Conservation (phyloP, 768 basidiomycete genomes). For the Trametes sanguinea region DNA sequence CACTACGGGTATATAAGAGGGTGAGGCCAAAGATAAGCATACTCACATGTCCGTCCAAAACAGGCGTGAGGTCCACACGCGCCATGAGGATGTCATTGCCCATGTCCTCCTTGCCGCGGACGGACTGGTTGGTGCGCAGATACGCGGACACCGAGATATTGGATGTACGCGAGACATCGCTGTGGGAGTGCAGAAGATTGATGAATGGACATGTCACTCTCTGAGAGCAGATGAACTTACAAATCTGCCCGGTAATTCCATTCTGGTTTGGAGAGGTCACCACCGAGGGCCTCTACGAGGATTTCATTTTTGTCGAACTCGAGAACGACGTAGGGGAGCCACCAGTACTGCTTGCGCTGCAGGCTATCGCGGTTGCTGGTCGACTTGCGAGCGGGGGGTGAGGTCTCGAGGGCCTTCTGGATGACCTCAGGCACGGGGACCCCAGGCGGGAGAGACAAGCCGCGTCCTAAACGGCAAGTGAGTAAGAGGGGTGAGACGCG, state of each 20-base stretch:
- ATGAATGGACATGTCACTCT: not conserved
- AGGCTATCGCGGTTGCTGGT: conserved; percentile 85
- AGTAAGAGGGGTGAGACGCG: not conserved
- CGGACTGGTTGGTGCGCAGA: conserved; percentile 75
- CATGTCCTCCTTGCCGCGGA: conserved; percentile 87
- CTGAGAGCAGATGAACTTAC: conserved; percentile 49
- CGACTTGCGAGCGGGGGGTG: conserved; percentile 53
- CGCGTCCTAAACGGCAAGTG: conserved; percentile 56
- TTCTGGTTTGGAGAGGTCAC: conserved; percentile 84
- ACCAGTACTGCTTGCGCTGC: conserved; percentile 91
- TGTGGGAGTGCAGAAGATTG: conserved; percentile 31
- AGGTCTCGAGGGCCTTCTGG: conserved; percentile 72
- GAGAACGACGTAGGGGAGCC: conserved; percentile 95
- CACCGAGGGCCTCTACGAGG: conserved; percentile 92
- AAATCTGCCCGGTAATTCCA: conserved; percentile 98
- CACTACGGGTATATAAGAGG: conserved; percentile 8
- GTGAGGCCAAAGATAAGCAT: conserved; percentile 5
- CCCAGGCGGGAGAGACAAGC: conserved; percentile 77
- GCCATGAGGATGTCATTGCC: conserved; percentile 95
- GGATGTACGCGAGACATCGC: conserved; percentile 93
- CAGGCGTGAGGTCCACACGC: conserved; percentile 86
- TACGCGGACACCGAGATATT: conserved; percentile 92
- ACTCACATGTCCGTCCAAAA: conserved; percentile 75
- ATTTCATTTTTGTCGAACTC: conserved; percentile 99
- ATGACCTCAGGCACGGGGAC: conserved; percentile 82